Conservation (phyloP, 2,329 filamentous ascomycete genomes). For the Trichoderma arundinaceum region DNA sequence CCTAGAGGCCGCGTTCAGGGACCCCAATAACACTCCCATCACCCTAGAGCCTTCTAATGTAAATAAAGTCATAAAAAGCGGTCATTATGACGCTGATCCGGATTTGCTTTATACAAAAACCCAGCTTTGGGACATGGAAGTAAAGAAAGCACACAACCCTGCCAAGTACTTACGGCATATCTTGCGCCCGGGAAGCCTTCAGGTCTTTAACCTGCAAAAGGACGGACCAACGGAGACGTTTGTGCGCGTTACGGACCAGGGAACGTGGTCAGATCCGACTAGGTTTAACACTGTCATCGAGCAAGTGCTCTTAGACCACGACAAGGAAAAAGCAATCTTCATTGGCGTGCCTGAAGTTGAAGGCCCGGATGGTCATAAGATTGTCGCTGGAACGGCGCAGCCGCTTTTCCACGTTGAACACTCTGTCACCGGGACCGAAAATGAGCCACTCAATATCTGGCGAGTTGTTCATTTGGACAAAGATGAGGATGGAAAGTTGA, state of each 20-base stretch:
- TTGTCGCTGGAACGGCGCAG: conserved; percentile 33
- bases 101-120: conserved; percentile 33
- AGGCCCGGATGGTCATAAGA: conserved; percentile 30
- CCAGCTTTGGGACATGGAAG: conserved; percentile 35
- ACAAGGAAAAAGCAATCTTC: conserved; percentile 30
- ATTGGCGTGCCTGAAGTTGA: conserved; percentile 32
- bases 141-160: conserved; percentile 33
- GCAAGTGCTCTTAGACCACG: conserved; percentile 33
- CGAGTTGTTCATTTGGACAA: conserved; percentile 29
- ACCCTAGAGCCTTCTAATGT: conserved; percentile 30
- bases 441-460: conserved; percentile 32
- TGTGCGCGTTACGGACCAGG: conserved; percentile 64
- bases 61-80: conserved; percentile 31
- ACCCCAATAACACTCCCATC: conserved; percentile 32
- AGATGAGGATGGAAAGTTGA: conserved; percentile 25
- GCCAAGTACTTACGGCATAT: conserved; percentile 32
- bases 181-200: conserved; percentile 32
- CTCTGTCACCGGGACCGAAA: conserved; percentile 22
- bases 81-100: conserved; percentile 32
- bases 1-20: conserved; percentile 28
- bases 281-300: conserved; percentile 33
- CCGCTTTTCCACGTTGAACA: conserved; percentile 34
- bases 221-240: conserved; percentile 33
- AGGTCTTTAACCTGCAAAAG: conserved; percentile 30
- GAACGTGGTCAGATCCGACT: conserved; percentile 56